Percentiles rank a stretch among this genome's conserved stretches.
phyloP scores from a whole-genome alignment of 345 rosid genomes.

The Populus tremula region DNA sequence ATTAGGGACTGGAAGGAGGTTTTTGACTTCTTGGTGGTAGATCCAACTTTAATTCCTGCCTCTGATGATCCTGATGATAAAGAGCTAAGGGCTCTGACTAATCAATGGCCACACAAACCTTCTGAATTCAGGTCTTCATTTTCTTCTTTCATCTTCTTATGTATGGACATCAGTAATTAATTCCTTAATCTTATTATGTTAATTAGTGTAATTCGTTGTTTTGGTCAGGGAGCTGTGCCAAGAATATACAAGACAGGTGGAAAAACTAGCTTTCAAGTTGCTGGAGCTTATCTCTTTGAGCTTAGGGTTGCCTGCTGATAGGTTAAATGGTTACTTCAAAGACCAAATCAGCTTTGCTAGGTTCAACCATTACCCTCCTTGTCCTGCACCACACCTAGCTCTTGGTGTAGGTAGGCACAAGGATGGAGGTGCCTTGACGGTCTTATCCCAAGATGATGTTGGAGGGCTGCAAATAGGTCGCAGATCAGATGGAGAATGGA shows the following conservation, averaged over 20 bases:
- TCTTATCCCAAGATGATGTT: slow-evolving; percentile 73
- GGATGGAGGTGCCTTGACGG: slow-evolving; percentile 71
- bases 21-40: slow-evolving; percentile 60
- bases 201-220: neutral
- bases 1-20: slow-evolving; percentile 94
- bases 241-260: slow-evolving; percentile 62
- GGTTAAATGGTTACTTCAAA: slow-evolving; percentile 51
- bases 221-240: slow-evolving; percentile 55
- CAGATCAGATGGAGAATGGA: slow-evolving; percentile 75
- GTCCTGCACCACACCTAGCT: slow-evolving; percentile 76
- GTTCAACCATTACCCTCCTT: slow-evolving; percentile 74
- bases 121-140: slow-evolving; percentile 52
- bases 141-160: neutral
- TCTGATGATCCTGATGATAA: slow-evolving; percentile 46
- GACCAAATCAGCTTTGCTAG: slow-evolving; percentile 64
- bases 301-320: slow-evolving; percentile 54
- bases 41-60: slow-evolving; percentile 61
- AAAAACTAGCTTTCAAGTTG: slow-evolving; percentile 56
- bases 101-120: slow-evolving; percentile 77
- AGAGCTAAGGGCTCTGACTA: slow-evolving; percentile 43
- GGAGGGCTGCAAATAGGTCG: slow-evolving; percentile 74
- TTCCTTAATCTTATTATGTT: too few relatives aligned
- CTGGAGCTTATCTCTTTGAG: slow-evolving; percentile 65
- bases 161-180: too few relatives aligned
- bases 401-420: slow-evolving; percentile 87